Base-by-base conservation (phyloP, 345 rosid species). In the Gossypium turneri region DNA sequence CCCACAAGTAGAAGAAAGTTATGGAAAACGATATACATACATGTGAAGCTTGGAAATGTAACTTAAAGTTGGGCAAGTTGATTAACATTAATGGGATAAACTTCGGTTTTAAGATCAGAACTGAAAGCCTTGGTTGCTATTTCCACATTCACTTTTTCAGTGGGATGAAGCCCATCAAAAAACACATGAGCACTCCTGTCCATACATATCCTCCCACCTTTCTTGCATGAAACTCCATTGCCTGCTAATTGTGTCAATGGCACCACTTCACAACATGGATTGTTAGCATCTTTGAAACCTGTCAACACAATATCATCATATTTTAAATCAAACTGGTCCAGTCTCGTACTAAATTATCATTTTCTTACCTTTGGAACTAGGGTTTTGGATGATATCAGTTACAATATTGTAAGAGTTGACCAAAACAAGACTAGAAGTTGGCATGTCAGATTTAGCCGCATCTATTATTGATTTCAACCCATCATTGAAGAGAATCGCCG, bases 111-210 rank as follows among this genome's bases (percentile, higher is more conserved):
- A 16, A 20, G 73, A 13, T 15, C 7, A 45, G 93, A 86, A 60
- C 60, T 24, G 66, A 83, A 89, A 15, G 88, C 88, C 83, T 79
- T 87, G 41, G 66, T 64, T 19, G 86, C 87, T 45, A 89, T 75
- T 0, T 76, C 50, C 43, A 76, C 25, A 73, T 85, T 89, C 34
- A 85, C 91, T 1, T 90, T 88, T 72, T 86, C 90, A n/a, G 91
- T 86, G 27, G 94, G 91, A 66, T 89, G 94, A 45, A 86, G 34
- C 34, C 88, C 94, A 44, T 89, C 90, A 50, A 87, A 89, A 78
- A 72, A 86, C 20, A 87, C 86, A 38, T 86, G 72, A 12, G 0
- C 48, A 24, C 41, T 84, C 67, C 92, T 71, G 34, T 84, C 64
- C 24, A 12, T 24, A 22, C 90, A 84, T 13, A 41, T 62, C 43